A percentile compares a stretch with the other conserved stretches of the same genome.
These are phyloP conservation scores for Syncephalastrum racemosum DNA, from an alignment of 371 early-diverging fungal genomes.

Conservation along the genomic window DNA sequence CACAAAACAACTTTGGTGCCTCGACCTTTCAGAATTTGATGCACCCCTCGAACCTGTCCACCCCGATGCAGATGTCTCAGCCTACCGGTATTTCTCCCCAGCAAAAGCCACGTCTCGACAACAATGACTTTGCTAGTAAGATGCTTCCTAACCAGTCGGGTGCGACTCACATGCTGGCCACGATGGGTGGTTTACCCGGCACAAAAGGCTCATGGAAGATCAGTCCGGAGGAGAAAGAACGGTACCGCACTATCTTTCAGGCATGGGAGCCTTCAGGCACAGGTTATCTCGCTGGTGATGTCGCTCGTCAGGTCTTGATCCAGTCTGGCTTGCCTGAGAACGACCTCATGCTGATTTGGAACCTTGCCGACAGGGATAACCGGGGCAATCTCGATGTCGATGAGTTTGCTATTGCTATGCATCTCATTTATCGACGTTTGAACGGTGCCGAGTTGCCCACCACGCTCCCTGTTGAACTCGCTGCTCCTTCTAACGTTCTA, in stretches of 20 bases:
- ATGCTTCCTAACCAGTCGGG: conserved; percentile 56
- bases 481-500: conserved; percentile 73
- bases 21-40: conserved; percentile 12
- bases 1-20: not conserved
- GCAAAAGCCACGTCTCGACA: conserved; percentile 37
- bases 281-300: conserved; percentile 81
- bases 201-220: conserved; percentile 73
- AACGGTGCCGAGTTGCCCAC: conserved; percentile 77
- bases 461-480: conserved; percentile 74
- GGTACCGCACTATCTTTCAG: conserved; percentile 82
- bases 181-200: conserved; percentile 24
- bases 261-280: conserved; percentile 81
- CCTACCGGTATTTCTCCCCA: conserved; percentile 23
- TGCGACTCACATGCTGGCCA: conserved; percentile 23
- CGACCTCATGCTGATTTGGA: conserved; percentile 52
- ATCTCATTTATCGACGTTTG: conserved; percentile 67
- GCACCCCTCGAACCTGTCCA: conserved; percentile 11
- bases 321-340: conserved; percentile 39
- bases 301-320: conserved; percentile 76
- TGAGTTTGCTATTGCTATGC: conserved; percentile 57
- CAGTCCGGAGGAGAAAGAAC: conserved; percentile 73
- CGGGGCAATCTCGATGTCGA: conserved; percentile 49
- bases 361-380: conserved; percentile 45
- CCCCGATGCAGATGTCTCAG: conserved; percentile 18
- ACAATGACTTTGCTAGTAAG: conserved; percentile 45